Evolutionary conservation across 257 asterid species (phyloP).

Genomic region (Solanum habrochaites): DNA sequence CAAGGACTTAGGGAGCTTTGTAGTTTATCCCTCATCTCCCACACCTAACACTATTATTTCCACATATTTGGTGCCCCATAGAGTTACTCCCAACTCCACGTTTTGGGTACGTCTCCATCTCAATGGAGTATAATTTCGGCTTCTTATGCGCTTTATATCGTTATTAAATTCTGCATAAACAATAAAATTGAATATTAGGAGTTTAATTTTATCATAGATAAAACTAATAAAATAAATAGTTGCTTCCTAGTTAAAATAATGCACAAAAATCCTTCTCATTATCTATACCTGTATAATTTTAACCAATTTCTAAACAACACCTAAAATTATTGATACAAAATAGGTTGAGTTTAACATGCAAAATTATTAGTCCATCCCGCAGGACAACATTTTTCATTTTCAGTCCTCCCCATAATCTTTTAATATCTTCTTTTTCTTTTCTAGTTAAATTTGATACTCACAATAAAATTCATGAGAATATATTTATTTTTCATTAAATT

Average conservation of each 20-base stretch:
- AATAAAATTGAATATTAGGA: too few species aligned
- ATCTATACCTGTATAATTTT: too few species aligned
- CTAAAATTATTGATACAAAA: background rate
- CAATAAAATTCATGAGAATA: too few species aligned
- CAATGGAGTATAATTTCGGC: background rate
- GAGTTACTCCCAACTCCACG: background rate
- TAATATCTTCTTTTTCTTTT: too few species aligned
- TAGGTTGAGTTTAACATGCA: fast-evolving
- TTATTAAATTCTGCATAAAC: too few species aligned
- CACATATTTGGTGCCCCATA: background rate
- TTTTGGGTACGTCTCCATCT: background rate
- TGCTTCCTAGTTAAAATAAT: background rate
- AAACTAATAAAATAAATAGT: too few species aligned
- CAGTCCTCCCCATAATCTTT: too few species aligned
- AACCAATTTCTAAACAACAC: too few species aligned
- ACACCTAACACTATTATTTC: background rate
- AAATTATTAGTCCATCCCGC: too few species aligned
- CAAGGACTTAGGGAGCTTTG: background rate
- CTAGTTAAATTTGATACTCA: too few species aligned
- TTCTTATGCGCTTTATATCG: fast-evolving
- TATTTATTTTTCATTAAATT: too few species aligned
- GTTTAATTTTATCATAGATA: background rate
- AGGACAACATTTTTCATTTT: too few species aligned
- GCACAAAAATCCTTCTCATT: background rate
- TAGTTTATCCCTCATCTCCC: background rate